phyloP scores from a whole-genome alignment of 805 yeast genomes.

The Naumovozyma baii region DNA sequence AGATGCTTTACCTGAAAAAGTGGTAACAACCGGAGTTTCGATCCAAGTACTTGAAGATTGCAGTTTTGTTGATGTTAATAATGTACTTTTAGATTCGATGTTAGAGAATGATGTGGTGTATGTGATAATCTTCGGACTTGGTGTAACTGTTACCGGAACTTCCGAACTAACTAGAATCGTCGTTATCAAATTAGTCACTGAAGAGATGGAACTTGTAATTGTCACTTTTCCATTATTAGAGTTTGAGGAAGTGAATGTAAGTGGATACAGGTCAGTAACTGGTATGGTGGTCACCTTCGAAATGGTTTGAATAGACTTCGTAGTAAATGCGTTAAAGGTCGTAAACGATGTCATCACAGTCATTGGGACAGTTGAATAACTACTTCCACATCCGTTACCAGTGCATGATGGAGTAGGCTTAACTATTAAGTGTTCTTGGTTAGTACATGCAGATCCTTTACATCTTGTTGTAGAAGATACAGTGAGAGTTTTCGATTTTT shows the following conservation, averaged over 20 bases:
- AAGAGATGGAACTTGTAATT: slow-evolving; percentile 6
- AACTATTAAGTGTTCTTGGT: too few species aligned
- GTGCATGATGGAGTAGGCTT: not conserved
- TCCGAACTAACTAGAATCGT: slow-evolving; percentile 4
- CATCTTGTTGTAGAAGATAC: not conserved
- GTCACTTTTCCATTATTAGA: slow-evolving; percentile 6
- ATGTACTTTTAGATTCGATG: not conserved
- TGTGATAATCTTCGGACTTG: slow-evolving; percentile 3
- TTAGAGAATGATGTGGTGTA: not conserved
- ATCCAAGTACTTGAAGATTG: slow-evolving; percentile 1
- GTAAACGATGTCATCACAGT: slow-evolving; percentile 4
- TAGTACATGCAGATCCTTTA: not conserved
- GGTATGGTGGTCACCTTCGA: slow-evolving; percentile 5
- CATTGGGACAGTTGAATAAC: slow-evolving; percentile 11
- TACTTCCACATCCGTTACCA: not conserved
- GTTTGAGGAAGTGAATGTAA: slow-evolving; percentile 6
- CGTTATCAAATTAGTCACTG: slow-evolving; percentile 4
- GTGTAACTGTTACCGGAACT: slow-evolving; percentile 3
- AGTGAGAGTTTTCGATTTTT: too few species aligned
- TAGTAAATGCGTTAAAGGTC: slow-evolving; percentile 3
- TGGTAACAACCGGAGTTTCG: slow-evolving; percentile 5
- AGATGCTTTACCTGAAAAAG: slow-evolving; percentile 8
- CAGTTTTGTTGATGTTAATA: slow-evolving; percentile 1
- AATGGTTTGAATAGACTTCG: slow-evolving; percentile 2
- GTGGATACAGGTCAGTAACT: slow-evolving; percentile 7